Evolutionary conservation across 805 yeast species (phyloP).

Genomic region (Ogataea ramenticola): DNA sequence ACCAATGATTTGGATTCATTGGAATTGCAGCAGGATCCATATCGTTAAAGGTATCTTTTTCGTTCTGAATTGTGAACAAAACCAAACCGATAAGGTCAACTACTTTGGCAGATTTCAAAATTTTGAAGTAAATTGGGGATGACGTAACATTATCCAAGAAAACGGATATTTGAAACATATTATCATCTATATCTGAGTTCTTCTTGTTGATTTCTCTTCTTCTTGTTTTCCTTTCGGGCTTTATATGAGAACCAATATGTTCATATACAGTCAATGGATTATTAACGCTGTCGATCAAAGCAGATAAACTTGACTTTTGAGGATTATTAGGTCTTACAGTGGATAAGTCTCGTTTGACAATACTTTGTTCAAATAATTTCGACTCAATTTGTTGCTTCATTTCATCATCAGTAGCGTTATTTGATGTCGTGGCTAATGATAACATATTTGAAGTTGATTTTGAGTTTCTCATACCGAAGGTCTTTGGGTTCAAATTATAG

Average conservation of each 20-base stretch:
- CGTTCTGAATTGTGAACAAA: slow-evolving; percentile 25
- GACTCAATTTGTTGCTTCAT: neutral
- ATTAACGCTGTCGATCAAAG: slow-evolving; percentile 34
- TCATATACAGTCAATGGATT: slow-evolving; percentile 36
- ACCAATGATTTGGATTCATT: slow-evolving; percentile 63
- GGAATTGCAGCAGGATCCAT: slow-evolving; percentile 3
- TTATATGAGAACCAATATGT: slow-evolving; percentile 13
- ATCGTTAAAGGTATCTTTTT: neutral
- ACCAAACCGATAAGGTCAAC: slow-evolving; percentile 51
- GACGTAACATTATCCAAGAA: slow-evolving; percentile 9
- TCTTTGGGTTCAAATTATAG: neutral
- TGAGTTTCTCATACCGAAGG: slow-evolving; percentile 4
- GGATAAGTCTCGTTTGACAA: neutral
- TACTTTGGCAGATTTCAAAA: slow-evolving; percentile 34
- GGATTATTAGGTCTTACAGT: neutral
- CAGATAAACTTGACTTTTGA: slow-evolving; percentile 31
- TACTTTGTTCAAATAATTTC: neutral
- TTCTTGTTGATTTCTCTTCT: neutral
- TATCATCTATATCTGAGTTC: neutral
- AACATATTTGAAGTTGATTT: slow-evolving; percentile 5
- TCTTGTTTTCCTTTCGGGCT: neutral
- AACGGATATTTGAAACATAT: slow-evolving; percentile 14
- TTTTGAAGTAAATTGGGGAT: slow-evolving; percentile 14
- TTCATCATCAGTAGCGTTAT: neutral
- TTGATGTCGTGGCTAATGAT: neutral